Conservation (phyloP, 345 rosid species). For the Conringia planisiliqua region DNA sequence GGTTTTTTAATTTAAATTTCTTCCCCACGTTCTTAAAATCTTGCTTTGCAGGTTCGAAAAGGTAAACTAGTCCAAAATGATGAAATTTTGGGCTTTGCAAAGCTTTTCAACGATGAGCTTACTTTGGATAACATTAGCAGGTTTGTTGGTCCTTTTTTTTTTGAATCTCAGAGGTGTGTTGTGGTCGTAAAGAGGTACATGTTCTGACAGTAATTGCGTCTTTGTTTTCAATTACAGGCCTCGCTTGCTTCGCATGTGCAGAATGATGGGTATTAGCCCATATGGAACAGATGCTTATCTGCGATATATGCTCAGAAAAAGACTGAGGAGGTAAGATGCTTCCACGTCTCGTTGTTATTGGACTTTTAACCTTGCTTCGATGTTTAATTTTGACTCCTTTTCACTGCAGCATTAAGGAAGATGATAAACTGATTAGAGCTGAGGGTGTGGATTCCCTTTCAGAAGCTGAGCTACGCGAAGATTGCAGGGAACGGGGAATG, state of each 20-base stretch:
- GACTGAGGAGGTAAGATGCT: constrained; percentile 56
- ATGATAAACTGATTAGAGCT: constrained; percentile 61
- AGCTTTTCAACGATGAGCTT: constrained; percentile 72
- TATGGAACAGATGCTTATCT: constrained; percentile 73
- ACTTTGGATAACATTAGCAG: constrained; percentile 76
- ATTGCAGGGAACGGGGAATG: constrained; percentile 77
- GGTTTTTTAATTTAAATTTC: neutral
- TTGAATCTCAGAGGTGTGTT: constrained; percentile 1
- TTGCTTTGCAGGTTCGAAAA: constrained; percentile 53
- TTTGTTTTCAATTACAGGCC: constrained; percentile 43
- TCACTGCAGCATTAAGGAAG: constrained; percentile 57
- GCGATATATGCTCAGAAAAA: constrained; percentile 64
- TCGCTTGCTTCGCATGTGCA: constrained; percentile 70
- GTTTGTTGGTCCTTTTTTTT: constrained; percentile 29
- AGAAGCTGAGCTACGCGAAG: constrained; percentile 71
- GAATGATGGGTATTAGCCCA: constrained; percentile 69
- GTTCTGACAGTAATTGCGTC: neutral
- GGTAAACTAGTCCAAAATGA: constrained; percentile 62
- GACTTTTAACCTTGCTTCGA: neutral
- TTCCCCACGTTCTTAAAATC: neutral
- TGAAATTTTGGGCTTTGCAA: constrained; percentile 68
- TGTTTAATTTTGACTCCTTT: neutral
- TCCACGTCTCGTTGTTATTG: constrained; percentile 13
- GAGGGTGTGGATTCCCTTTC: constrained; percentile 74
- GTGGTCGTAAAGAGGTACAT: neutral